Evolutionary conservation across 768 basidiomycete genomes (phyloP).

Genomic region (Macrocybe gigantea): DNA sequence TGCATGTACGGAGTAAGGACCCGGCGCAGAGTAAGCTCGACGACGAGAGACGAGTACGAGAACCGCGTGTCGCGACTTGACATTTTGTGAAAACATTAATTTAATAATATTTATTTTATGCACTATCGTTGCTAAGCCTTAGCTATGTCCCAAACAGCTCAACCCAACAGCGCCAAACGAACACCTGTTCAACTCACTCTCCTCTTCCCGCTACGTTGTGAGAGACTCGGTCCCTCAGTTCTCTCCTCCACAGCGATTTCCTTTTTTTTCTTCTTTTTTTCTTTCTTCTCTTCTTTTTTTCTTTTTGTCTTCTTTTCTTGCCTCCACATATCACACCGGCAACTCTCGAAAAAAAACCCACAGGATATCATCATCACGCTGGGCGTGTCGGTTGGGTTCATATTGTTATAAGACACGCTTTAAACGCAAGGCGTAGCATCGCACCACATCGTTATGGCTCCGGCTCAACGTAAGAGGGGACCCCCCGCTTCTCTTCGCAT

Average conservation of each 20-base stretch:
- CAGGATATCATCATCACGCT: slow-evolving; percentile 7
- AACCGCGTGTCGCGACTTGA: too few species aligned
- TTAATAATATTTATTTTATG: too few species aligned
- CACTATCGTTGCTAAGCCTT: too few species aligned
- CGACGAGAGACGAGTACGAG: slow-evolving; percentile 1
- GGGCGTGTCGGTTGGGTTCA: slow-evolving; percentile 12
- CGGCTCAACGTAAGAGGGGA: slow-evolving; percentile 43
- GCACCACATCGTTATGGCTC: slow-evolving; percentile 19
- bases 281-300: slow-evolving; percentile 18
- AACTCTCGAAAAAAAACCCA: slow-evolving; percentile 1
- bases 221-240: slow-evolving; percentile 3
- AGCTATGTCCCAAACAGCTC: too few species aligned
- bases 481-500: slow-evolving; percentile 55
- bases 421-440: slow-evolving; percentile 16
- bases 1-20: not conserved
- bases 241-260: slow-evolving; percentile 3
- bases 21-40: not conserved
- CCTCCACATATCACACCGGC: slow-evolving; percentile 20
- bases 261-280: slow-evolving; percentile 14
- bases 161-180: not conserved
- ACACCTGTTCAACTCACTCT: slow-evolving; percentile 8
- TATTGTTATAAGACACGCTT: slow-evolving; percentile 9
- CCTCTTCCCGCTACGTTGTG: not conserved
- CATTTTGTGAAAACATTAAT: not conserved
- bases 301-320: slow-evolving; percentile 13